These are phyloP conservation scores for Metarhizium rileyi DNA, from an alignment of 2,329 filamentous ascomycete genomes.

Conservation along the genomic window DNA sequence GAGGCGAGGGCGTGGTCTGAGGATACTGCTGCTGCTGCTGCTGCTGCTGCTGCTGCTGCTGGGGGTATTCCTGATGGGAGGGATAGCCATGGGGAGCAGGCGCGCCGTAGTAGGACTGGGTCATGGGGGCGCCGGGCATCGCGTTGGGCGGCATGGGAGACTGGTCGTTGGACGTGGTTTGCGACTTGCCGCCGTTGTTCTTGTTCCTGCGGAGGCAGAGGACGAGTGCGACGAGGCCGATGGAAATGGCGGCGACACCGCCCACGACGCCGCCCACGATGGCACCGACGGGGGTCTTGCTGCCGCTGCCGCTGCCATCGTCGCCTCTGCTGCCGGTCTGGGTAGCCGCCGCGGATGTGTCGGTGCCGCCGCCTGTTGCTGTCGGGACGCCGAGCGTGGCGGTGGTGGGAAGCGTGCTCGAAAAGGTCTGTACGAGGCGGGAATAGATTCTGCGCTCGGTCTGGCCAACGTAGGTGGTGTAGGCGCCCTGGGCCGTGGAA, in stretches of 20 bases:
- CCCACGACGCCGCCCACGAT: conserved; percentile 30
- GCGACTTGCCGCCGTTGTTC: conserved; percentile 7
- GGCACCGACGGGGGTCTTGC: conserved; percentile 20
- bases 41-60: conserved; percentile 12
- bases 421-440: not conserved
- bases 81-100: not conserved
- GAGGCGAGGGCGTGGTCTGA: conserved; percentile 4
- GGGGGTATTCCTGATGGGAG: conserved; percentile 11
- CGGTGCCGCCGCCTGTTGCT: not conserved
- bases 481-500: conserved; percentile 24
- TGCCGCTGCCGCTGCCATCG: conserved; percentile 1
- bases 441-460: conserved; percentile 6
- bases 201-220: conserved; percentile 23
- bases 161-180: conserved; percentile 2
- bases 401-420: not conserved
- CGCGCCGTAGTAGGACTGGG: conserved; percentile 13
- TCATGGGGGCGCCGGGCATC: conserved; percentile 2
- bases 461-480: conserved; percentile 33
- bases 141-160: conserved; percentile 2
- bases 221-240: conserved; percentile 19
- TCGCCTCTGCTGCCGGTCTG: not conserved
- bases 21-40: conserved; percentile 14
- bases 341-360: not conserved
- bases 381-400: not conserved
- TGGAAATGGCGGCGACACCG: conserved; percentile 23